Evolutionary conservation across 1,284 basidiomycete genomes (phyloP).

Genomic region (Sanguinoderma infundibulare): DNA sequence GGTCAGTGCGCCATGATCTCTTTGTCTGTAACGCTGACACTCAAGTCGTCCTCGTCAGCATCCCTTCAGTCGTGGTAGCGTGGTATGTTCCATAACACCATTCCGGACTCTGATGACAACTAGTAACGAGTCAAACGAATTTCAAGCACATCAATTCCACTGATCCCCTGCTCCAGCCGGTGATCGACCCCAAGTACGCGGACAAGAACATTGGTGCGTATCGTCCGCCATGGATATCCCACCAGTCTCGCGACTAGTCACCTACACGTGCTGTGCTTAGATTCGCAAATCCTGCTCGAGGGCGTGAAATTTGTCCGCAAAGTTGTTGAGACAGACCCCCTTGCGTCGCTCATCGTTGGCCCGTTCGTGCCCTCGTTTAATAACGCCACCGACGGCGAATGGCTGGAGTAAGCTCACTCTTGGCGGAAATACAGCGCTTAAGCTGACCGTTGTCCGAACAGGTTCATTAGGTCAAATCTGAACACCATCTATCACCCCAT

Average conservation of each 20-base stretch:
- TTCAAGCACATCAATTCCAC: conserved; percentile 12
- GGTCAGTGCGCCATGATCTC: not conserved
- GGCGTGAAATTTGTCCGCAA: conserved; percentile 9
- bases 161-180: conserved; percentile 2
- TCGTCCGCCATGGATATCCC: not conserved
- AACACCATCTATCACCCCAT: conserved; percentile 8
- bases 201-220: conserved; percentile 12
- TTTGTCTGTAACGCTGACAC: too few relatives aligned
- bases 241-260: not conserved
- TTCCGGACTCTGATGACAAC: not conserved
- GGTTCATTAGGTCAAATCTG: conserved; percentile 2
- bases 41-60: not conserved
- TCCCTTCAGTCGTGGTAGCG: conserved; percentile 8
- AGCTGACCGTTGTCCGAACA: not conserved
- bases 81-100: not conserved
- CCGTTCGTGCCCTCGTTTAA: conserved; percentile 4
- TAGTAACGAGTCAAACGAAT: not conserved
- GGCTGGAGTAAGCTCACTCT: not conserved
- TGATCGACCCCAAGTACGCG: conserved; percentile 9
- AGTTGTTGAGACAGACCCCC: conserved; percentile 6
- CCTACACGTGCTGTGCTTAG: not conserved
- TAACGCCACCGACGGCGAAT: conserved; percentile 8
- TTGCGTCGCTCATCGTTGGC: conserved; percentile 2
- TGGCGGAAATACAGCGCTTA: not conserved
- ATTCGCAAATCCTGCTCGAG: conserved; percentile 7